Evolutionary conservation across 495 filamentous ascomycete species (phyloP).

Genomic region (Podospora sp.): DNA sequence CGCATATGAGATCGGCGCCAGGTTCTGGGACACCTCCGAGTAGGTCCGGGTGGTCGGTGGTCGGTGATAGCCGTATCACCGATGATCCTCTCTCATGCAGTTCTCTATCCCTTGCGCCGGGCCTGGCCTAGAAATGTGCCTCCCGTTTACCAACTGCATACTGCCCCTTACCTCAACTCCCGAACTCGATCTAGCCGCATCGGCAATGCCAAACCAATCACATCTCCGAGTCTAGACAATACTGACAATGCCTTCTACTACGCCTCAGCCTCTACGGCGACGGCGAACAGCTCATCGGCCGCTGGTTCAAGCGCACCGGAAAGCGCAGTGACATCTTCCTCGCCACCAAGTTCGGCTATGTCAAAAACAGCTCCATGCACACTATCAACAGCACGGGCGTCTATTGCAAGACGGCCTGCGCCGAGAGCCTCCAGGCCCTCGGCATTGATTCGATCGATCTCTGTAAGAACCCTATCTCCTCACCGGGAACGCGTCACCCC

Average conservation of each 20-base stretch:
- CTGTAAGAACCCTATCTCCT: constrained; percentile 32
- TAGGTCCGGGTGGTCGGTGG: constrained; percentile 18
- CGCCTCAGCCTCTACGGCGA: constrained; percentile 40
- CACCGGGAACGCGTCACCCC: constrained; percentile 30
- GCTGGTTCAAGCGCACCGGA: constrained; percentile 55
- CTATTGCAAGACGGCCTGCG: constrained; percentile 51
- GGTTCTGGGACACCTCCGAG: constrained; percentile 61
- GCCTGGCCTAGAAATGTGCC: neutral
- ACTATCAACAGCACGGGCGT: constrained; percentile 43
- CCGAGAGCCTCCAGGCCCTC: constrained; percentile 45
- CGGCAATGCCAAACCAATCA: neutral
- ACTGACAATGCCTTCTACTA: neutral
- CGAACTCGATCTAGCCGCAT: neutral
- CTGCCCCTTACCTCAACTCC: neutral
- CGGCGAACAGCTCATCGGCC: constrained; percentile 52
- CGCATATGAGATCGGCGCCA: constrained; percentile 57
- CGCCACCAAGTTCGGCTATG: constrained; percentile 56
- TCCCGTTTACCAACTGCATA: neutral
- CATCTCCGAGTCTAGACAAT: constrained; percentile 28
- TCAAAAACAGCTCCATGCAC: constrained; percentile 29
- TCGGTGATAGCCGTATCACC: neutral
- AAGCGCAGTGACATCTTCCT: constrained; percentile 58
- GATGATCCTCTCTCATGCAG: neutral
- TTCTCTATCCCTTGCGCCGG: neutral
- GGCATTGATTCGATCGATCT: constrained; percentile 52